Evolutionary conservation across 1,284 basidiomycete genomes (phyloP), one percentile per base, ranked within the genome.

Genomic region (Rhodotorula sp.): DNA sequence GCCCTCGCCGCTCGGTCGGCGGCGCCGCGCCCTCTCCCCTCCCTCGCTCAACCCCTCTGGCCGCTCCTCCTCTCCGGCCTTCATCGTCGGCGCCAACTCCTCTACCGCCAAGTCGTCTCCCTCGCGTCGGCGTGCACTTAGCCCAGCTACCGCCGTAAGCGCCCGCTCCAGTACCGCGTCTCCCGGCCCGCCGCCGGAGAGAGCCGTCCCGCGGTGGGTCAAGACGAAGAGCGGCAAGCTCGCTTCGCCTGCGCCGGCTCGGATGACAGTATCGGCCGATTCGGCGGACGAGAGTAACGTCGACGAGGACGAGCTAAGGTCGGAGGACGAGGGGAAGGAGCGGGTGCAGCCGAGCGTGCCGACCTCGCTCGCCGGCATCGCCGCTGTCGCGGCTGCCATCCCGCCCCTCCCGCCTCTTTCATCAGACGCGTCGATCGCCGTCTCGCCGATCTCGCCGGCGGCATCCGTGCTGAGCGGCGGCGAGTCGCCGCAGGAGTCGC

Each of bases 401-500:
- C 34, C 44, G 13, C 39, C 48, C 34, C 15, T 44, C 10, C 34
- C 44, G 13, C 39, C 48, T n/a, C 15, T 44, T 5, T n/a, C 64
- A 4, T 21, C 64, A 36, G 37, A 39, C 39, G 36, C 37, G 39
- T 41, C 48, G 27, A 41, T 37, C n/a, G 19, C n/a, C 17, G 12
- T 29, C 3, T 54, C 62, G 44, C 32, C 61, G 15, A 15, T 44
- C 2, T 64, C 62, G 22, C n/a, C n/a, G n/a, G n/a, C n/a, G n/a
- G n/a, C n/a, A n/a, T n/a, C n/a, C n/a, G 34, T 56, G 13, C 9
- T 67, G 39, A 54, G 48, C 51, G 65, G 58, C 19, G 59, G 59
- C 25, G 66, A 67, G 29, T 55, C 53, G 27, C 59, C 60, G 36
- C 60, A 57, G 12, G 66, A 67, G 1, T 67, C 66, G n/a, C 66